A percentile compares a stretch with the other conserved stretches of the same genome.
These are phyloP conservation scores for Aechmea fasciata DNA, from an alignment of 176 grass and related monocot genomes.

Conservation along the genomic window DNA sequence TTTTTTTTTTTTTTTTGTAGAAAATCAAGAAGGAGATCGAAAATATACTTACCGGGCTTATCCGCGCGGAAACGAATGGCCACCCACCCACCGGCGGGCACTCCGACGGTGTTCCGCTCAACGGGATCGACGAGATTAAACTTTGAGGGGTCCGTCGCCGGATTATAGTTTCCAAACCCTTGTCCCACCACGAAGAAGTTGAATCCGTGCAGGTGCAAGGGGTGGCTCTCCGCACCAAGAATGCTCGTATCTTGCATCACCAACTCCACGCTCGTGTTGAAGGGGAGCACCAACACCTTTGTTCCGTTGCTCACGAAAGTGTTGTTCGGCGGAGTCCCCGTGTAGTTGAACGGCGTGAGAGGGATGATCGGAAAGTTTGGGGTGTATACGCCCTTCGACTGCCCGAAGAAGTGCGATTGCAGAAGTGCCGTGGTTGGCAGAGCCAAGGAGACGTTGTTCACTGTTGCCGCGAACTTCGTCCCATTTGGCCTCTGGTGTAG, in stretches of 20 bases:
- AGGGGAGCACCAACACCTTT: constrained; percentile 37
- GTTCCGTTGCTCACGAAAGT: constrained; percentile 48
- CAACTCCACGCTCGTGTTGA: constrained; percentile 59
- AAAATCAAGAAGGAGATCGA: neutral
- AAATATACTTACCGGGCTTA: neutral
- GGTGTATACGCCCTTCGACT: constrained; percentile 35
- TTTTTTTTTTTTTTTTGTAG: too few relatives aligned
- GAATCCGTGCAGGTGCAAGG: constrained; percentile 13
- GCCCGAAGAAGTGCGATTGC: constrained; percentile 60
- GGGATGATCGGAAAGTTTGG: constrained; percentile 51
- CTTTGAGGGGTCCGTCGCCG: neutral
- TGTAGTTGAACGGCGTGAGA: constrained; percentile 55
- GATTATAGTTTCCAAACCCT: constrained; percentile 17
- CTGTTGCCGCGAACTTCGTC: constrained; percentile 44
- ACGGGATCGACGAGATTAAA: constrained; percentile 12
- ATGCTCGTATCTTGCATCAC: constrained; percentile 22
- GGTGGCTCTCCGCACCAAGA: constrained; percentile 4
- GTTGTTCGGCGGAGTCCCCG: constrained; percentile 52
- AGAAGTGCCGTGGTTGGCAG: constrained; percentile 59
- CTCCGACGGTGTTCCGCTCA: constrained; percentile 11
- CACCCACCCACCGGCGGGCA: constrained; percentile 1
- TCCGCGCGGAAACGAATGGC: constrained; percentile 1
- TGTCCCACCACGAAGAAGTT: constrained; percentile 15
- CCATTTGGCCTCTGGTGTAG: constrained; percentile 46
- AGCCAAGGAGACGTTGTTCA: constrained; percentile 68